Conservation (phyloP, 192 early-diverging fungal species). For the Backusella liffmaniae region DNA sequence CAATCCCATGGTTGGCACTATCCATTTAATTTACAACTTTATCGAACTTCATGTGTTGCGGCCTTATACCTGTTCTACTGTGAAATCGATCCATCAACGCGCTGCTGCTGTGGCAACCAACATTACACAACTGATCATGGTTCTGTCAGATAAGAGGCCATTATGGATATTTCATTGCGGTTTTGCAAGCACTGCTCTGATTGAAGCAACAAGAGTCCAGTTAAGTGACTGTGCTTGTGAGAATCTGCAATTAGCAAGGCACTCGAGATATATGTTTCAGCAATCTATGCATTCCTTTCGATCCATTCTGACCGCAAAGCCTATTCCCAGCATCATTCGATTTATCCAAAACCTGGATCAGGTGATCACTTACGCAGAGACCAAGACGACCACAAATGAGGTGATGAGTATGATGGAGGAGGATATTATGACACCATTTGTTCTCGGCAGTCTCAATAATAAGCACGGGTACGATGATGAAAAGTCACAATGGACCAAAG, state of each 20-base stretch:
- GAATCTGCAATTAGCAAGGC: neutral
- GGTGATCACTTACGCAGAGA: neutral
- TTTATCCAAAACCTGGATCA: constrained; percentile 1
- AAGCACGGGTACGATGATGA: constrained; percentile 4
- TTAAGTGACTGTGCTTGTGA: constrained; percentile 1
- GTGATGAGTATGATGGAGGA: neutral
- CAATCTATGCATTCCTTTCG: constrained; percentile 15
- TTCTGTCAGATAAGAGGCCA: neutral
- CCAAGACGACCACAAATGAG: neutral
- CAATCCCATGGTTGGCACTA: constrained; percentile 16
- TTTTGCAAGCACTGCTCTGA: neutral
- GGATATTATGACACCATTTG: constrained; percentile 16
- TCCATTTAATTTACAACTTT: constrained; percentile 33
- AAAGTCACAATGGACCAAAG: constrained; percentile 1
- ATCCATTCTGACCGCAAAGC: neutral
- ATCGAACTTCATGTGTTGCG: constrained; percentile 18
- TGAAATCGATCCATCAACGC: constrained; percentile 19
- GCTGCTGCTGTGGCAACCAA: constrained; percentile 21
- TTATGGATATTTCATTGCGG: constrained; percentile 1
- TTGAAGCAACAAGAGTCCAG: constrained; percentile 3
- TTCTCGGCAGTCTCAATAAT: neutral
- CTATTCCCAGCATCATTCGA: neutral
- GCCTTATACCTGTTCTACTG: constrained; percentile 11
- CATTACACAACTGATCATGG: constrained; percentile 15
- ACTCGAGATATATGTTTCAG: constrained; percentile 28